Conservation (phyloP, 2,329 filamentous ascomycete genomes). For the Raffaelea ambrosiae region DNA sequence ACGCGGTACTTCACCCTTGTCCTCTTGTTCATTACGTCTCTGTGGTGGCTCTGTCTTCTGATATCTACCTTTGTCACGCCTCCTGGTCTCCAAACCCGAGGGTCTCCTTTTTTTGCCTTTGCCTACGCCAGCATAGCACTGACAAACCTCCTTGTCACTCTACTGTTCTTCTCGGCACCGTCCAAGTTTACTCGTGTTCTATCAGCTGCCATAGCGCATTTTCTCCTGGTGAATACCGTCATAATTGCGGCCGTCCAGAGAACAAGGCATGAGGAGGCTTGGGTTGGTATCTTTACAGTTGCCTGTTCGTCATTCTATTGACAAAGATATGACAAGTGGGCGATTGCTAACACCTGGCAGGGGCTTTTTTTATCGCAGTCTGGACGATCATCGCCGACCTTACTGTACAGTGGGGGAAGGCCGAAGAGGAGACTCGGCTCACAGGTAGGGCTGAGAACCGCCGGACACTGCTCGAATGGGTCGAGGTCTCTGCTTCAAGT, state of each 20-base stretch:
- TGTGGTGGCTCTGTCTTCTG: constrained; percentile 93
- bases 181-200: constrained; percentile 71
- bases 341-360: not conserved
- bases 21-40: constrained; percentile 65
- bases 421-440: constrained; percentile 83
- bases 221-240: constrained; percentile 68
- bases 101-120: constrained; percentile 89
- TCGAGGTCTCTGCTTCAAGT: constrained; percentile 67
- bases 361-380: constrained; percentile 69
- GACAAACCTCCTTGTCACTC: constrained; percentile 63
- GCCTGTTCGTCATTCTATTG: constrained; percentile 41
- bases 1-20: constrained; percentile 70
- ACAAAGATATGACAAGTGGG: no score
- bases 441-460: constrained; percentile 84
- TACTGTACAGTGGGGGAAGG: constrained; percentile 84
- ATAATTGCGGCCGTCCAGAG: constrained; percentile 68
- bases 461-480: constrained; percentile 75
- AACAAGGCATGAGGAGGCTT: constrained; percentile 76
- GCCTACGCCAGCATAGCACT: constrained; percentile 72
- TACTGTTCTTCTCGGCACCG: constrained; percentile 83
- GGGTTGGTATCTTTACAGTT: constrained; percentile 81
- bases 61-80: constrained; percentile 86
- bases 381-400: constrained; percentile 76
- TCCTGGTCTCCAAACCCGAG: constrained; percentile 74
- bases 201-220: constrained; percentile 55